These are phyloP conservation scores for Phytophthora palmivora DNA, from an alignment of 352 stramenopile species.

Conservation along the genomic window DNA sequence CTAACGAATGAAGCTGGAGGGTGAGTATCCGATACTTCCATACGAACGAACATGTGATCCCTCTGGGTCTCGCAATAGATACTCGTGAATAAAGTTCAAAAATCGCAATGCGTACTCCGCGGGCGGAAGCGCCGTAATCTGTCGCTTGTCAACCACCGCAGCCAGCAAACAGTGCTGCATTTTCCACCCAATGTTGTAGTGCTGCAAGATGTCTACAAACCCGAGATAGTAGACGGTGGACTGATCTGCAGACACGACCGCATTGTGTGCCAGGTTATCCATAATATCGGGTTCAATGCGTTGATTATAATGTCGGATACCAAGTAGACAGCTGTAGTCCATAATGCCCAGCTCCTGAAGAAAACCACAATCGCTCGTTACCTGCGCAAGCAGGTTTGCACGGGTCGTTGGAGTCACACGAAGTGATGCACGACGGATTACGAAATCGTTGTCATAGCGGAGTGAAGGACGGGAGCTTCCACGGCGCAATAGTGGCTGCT, in stretches of 20 bases:
- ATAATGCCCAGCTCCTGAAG: constrained; percentile 88
- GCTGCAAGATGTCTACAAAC: constrained; percentile 88
- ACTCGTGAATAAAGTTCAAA: constrained; percentile 87
- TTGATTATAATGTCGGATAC: constrained; percentile 67
- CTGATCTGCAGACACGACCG: constrained; percentile 78
- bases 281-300: constrained; percentile 56
- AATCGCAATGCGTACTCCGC: constrained; percentile 88
- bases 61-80: constrained; percentile 75
- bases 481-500: constrained; percentile 61
- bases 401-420: constrained; percentile 76
- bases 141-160: constrained; percentile 72
- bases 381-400: constrained; percentile 78
- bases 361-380: constrained; percentile 87
- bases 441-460: constrained; percentile 84
- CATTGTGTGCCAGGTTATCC: constrained; percentile 73
- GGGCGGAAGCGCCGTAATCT: constrained; percentile 81
- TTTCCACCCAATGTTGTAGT: constrained; percentile 89
- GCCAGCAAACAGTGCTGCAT: constrained; percentile 82
- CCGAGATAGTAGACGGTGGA: constrained; percentile 83
- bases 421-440: constrained; percentile 68
- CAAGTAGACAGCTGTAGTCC: constrained; percentile 88
- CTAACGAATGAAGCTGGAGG: constrained; percentile 30
- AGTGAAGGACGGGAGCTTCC: constrained; percentile 65
- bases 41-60: constrained; percentile 70
- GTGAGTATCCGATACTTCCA: constrained; percentile 64